These are phyloP conservation scores for Penicillium waksmanii DNA, from an alignment of 495 filamentous ascomycete species.

Conservation along the genomic window DNA sequence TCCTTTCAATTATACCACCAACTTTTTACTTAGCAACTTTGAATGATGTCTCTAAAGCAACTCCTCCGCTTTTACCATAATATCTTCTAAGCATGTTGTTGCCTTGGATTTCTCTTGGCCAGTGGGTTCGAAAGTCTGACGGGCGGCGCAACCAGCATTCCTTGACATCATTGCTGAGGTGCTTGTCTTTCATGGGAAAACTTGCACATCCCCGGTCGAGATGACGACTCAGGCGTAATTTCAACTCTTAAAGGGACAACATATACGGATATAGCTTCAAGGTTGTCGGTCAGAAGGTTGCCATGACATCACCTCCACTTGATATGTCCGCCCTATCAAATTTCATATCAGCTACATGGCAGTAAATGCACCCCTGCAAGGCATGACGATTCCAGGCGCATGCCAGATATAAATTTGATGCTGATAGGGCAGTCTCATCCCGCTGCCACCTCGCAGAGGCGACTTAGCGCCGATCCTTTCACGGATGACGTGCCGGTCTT, in stretches of 20 bases:
- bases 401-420: background rate
- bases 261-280: background rate
- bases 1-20: background rate
- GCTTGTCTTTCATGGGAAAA: background rate
- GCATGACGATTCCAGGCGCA: background rate
- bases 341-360: background rate
- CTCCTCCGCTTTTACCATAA: background rate
- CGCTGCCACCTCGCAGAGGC: background rate
- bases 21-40: background rate
- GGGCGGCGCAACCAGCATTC: background rate
- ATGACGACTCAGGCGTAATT: background rate
- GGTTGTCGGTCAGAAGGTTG: background rate
- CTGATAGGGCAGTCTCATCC: background rate
- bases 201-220: background rate
- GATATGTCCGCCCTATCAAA: background rate
- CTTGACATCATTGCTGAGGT: background rate
- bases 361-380: background rate
- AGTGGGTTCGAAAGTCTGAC: background rate
- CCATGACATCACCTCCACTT: constrained; percentile 1
- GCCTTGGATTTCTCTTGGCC: background rate
- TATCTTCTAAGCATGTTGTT: background rate
- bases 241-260: background rate
- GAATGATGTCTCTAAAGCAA: background rate
- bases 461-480: constrained; percentile 20
- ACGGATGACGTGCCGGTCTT: constrained; percentile 28